These are phyloP conservation scores for Solanum chacoense DNA, from an alignment of 305 asterid species.

Conservation along the genomic window DNA sequence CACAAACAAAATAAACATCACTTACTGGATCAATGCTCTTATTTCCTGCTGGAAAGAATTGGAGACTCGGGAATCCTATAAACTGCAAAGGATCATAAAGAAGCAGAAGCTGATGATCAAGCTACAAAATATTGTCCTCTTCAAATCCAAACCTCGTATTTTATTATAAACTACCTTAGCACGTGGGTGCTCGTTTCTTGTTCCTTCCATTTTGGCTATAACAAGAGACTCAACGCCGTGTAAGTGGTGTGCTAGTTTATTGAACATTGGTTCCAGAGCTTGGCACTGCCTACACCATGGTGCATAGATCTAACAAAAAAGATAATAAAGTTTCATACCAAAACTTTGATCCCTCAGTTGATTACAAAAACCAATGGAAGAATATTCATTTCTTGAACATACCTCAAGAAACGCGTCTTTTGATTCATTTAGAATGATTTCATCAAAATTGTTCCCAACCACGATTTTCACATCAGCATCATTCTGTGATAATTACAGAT, in stretches of 20 bases:
- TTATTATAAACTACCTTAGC: constrained; percentile 45
- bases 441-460: constrained; percentile 12
- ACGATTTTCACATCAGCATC: constrained; percentile 11
- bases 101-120: not conserved
- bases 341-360: not conserved
- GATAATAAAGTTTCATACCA: not conserved
- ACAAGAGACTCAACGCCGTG: constrained; percentile 51
- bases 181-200: constrained; percentile 78
- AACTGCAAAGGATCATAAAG: not conserved
- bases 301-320: constrained; percentile 51
- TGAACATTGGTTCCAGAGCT: constrained; percentile 77
- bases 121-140: not conserved
- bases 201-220: constrained; percentile 94
- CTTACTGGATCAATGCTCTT: constrained; percentile 13
- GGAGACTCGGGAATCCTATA: constrained; percentile 10
- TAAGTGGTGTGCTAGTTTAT: constrained; percentile 79
- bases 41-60: constrained; percentile 8
- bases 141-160: not conserved
- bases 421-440: not conserved
- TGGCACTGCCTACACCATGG: constrained; percentile 97
- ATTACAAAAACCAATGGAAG: not conserved
- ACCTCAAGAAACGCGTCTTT: constrained; percentile 7
- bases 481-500: not conserved
- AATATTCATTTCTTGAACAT: not conserved
- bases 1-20: not conserved